Conservation (phyloP, 305 asterid species). For the Fraxinus sp. region DNA sequence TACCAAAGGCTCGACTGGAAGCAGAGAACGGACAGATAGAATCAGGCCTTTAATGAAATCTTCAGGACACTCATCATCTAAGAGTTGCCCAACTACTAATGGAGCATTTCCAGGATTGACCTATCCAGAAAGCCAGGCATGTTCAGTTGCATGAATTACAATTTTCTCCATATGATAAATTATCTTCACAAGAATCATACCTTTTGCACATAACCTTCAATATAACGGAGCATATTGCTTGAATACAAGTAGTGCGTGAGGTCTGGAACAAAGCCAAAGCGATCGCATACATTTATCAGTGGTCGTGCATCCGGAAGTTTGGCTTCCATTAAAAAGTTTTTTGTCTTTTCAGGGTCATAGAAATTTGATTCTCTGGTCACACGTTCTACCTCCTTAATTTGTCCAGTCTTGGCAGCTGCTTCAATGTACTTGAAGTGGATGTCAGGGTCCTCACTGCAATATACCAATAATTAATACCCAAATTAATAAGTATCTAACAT, state of each 20-base stretch:
- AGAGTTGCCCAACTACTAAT: constrained; percentile 93
- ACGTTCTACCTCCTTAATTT: constrained; percentile 98
- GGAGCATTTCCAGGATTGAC: constrained; percentile 99
- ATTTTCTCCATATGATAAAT: background rate
- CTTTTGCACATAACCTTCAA: constrained; percentile 86
- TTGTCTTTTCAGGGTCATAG: constrained; percentile 92
- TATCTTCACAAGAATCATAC: constrained; percentile 23
- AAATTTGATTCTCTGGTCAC: constrained; percentile 97
- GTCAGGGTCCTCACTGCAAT: constrained; percentile 94
- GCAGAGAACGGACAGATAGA: constrained; percentile 95
- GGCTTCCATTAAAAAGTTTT: constrained; percentile 97
- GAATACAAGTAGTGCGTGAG: constrained; percentile 69
- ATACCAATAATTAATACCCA: constrained; percentile 21
- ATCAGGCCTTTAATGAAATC: constrained; percentile 97
- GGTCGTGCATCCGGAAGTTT: constrained; percentile 99
- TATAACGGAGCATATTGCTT: constrained; percentile 94
- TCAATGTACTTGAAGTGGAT: constrained; percentile 99
- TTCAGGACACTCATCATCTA: constrained; percentile 98
- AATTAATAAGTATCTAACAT: background rate
- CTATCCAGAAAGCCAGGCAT: constrained; percentile 37
- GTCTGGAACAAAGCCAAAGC: constrained; percentile 59
- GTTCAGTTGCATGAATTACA: constrained; percentile 24
- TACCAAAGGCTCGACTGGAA: constrained; percentile 99
- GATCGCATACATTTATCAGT: constrained; percentile 91
- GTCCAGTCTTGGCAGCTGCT: constrained; percentile 99